Percentiles rank a stretch among this genome's conserved stretches.
Evolutionary conservation across 306 rosid species (phyloP).

Genomic region (Morella rubra): DNA sequence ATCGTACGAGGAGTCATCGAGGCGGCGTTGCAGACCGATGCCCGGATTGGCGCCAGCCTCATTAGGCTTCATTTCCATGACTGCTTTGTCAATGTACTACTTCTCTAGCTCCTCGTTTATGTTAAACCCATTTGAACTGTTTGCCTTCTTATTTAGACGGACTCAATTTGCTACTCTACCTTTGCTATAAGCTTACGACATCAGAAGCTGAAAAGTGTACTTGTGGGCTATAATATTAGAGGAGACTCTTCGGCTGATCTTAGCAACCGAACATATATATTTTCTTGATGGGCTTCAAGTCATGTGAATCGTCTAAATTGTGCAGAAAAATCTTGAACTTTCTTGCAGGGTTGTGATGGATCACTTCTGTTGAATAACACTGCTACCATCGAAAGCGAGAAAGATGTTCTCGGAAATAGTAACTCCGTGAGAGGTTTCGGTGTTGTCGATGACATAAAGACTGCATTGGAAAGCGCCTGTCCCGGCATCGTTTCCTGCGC

Average conservation of each 20-base stretch:
- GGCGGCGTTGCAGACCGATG: constrained; percentile 21
- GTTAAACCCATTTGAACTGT: not conserved
- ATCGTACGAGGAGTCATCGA: constrained; percentile 21
- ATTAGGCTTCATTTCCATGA: constrained; percentile 60
- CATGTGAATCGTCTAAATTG: not conserved
- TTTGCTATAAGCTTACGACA: too few species aligned
- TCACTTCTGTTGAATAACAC: constrained; percentile 49
- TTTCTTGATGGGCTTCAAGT: not conserved
- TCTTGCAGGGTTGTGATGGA: constrained; percentile 59
- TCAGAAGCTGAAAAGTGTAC: too few species aligned
- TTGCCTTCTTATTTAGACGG: too few species aligned
- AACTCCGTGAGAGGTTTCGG: constrained; percentile 55
- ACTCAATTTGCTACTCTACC: too few species aligned
- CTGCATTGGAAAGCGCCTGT: constrained; percentile 38
- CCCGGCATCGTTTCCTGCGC: constrained; percentile 58
- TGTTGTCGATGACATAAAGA: constrained; percentile 44
- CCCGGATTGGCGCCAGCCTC: constrained; percentile 47
- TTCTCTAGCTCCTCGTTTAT: not conserved
- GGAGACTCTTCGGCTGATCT: not conserved
- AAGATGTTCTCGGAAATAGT: constrained; percentile 28
- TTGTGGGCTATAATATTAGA: too few species aligned
- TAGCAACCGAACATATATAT: constrained; percentile 2
- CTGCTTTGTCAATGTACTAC: constrained; percentile 52
- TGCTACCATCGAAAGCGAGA: constrained; percentile 42
- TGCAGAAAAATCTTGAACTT: not conserved